Base-by-base conservation (phyloP, 225 moss, liverwort and hornwort species). In the Takakia lepidozioides region DNA sequence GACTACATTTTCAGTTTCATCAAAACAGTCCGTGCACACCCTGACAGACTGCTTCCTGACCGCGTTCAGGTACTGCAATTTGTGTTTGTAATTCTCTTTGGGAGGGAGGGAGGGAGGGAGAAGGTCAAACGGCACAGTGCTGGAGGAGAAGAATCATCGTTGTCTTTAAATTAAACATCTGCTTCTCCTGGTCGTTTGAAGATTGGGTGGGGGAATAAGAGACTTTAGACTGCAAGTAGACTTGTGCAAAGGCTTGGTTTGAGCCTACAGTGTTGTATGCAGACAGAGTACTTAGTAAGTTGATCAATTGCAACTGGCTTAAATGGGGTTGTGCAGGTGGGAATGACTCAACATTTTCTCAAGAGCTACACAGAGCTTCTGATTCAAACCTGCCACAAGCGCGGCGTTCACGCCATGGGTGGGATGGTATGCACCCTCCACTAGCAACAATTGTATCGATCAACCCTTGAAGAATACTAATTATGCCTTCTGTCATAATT, bases 1-100 rank as follows among this genome's bases (percentile, higher is more conserved):
- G 88, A 88, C 71, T 88, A 88, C 61, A 88, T 85, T 45, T 88
- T 88, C 73, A 84, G 81, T 68, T 88, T 88, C 78, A 82, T 88
- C 57, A 88, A 84, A 58, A 88, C 88, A 10, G 84, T 85, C 23
- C 81, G 84, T 24, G 78, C 84, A 24, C 76, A 85, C 60, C 68
- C 75, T 1, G 75, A 76, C 52, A 72, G 84, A 43, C 76, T 88
- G 23, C 75, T 88, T 2, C 85, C 88, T 16, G 88, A 85, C 42
- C 81, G 88, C 20, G 78, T 75, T 10, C 70, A 58, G 63, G 69
- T 44, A 58, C n/a, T n/a, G n/a, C n/a, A n/a, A n/a, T n/a, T n/a
- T n/a, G n/a, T n/a, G n/a, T n/a, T n/a, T n/a, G n/a, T n/a, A n/a
- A n/a, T n/a, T n/a, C n/a, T n/a, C n/a, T n/a, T n/a, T n/a, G n/a